These are phyloP conservation scores for Leishmania major DNA, from an alignment of 208 protist genomes.

Conservation along the genomic window DNA sequence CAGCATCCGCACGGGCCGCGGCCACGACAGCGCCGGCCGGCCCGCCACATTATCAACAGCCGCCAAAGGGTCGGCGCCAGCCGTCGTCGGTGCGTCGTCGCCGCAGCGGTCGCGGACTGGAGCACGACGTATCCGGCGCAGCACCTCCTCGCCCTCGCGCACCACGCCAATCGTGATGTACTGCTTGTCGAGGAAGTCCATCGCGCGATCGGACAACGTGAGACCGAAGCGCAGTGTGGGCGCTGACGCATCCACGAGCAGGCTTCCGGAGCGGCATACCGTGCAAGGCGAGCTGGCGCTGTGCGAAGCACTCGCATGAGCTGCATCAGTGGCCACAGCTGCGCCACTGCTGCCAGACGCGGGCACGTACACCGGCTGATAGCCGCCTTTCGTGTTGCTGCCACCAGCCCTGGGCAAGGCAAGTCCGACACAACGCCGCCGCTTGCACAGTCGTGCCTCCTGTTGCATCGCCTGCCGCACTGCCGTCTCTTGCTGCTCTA, in stretches of 20 bases:
- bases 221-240: slow-evolving; percentile 48
- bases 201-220: slow-evolving; percentile 48
- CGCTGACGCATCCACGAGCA: slow-evolving; percentile 49
- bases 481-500: slow-evolving; percentile 13
- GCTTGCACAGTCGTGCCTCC: slow-evolving; percentile 26
- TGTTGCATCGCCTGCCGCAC: slow-evolving; percentile 18
- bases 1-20: slow-evolving; percentile 45
- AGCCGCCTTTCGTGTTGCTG: background rate
- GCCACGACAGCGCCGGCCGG: slow-evolving; percentile 34
- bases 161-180: slow-evolving; percentile 69
- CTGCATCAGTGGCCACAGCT: background rate
- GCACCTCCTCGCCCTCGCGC: slow-evolving; percentile 50
- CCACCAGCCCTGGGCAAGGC: slow-evolving; percentile 2
- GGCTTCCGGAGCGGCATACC: slow-evolving; percentile 36
- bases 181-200: slow-evolving; percentile 62
- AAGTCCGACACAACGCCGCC: slow-evolving; percentile 18
- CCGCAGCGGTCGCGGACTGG: slow-evolving; percentile 16
- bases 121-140: slow-evolving; percentile 46
- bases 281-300: slow-evolving; percentile 17
- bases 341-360: background rate
- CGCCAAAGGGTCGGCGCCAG: background rate
- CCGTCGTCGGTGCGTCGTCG: background rate
- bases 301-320: background rate
- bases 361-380: slow-evolving; percentile 12
- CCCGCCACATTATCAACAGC: slow-evolving; percentile 12